phyloP scores from a whole-genome alignment of 2,329 filamentous ascomycete species.

The Basipetospora chlamydospora region DNA sequence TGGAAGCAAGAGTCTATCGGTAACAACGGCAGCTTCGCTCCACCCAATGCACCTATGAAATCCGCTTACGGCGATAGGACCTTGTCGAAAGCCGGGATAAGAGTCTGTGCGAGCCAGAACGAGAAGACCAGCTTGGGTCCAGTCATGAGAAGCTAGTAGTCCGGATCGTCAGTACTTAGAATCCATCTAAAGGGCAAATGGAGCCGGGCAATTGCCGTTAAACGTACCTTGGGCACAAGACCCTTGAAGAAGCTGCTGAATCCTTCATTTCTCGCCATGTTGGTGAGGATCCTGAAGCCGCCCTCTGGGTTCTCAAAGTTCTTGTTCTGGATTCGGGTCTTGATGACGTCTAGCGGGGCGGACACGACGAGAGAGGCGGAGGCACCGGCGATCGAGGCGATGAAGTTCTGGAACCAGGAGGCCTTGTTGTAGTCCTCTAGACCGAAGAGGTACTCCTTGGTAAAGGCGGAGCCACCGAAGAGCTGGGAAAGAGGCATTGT shows the following conservation, averaged over 20 bases:
- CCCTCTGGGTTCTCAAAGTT: conserved; percentile 98
- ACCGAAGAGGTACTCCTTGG: conserved; percentile 89
- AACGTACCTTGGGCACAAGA: conserved; percentile 66
- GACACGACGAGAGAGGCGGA: conserved; percentile 91
- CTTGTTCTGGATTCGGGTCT: conserved; percentile 94
- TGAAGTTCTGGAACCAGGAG: conserved; percentile 88
- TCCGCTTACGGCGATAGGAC: too few relatives aligned
- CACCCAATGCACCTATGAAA: too few relatives aligned
- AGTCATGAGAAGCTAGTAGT: conserved; percentile 72
- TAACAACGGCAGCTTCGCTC: too few relatives aligned
- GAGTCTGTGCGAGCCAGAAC: conserved; percentile 97
- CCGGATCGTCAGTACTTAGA: background rate
- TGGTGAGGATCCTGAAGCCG: conserved; percentile 78
- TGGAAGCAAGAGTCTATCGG: too few relatives aligned
- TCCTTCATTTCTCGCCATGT: conserved; percentile 89
- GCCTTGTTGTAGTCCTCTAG: conserved; percentile 93
- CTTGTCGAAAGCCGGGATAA: conserved; percentile 78
- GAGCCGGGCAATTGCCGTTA: background rate
- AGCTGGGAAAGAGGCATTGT: conserved; percentile 40
- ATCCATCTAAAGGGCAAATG: background rate
- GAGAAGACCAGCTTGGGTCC: conserved; percentile 98
- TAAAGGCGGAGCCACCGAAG: conserved; percentile 92
- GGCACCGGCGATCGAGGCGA: conserved; percentile 89
- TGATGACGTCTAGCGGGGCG: conserved; percentile 94
- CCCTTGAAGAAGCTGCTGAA: conserved; percentile 91